Conservation (phyloP, 257 asterid species). For the Lithospermum erythrorhizon region DNA sequence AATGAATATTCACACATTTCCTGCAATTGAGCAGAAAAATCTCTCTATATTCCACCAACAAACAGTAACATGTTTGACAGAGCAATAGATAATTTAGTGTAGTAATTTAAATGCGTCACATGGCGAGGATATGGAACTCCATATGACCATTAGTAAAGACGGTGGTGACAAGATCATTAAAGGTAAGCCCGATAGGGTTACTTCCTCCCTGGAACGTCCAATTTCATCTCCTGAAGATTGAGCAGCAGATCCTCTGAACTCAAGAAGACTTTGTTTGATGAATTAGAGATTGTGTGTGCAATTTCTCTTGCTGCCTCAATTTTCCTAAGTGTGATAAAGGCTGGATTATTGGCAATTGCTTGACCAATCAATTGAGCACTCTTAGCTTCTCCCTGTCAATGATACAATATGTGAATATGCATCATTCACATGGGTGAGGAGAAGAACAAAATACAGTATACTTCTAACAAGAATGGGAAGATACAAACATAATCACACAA, state of each 20-base stretch:
- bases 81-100: not conserved
- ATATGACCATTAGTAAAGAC: not conserved
- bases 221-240: conserved; percentile 55
- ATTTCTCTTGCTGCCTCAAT: conserved; percentile 89
- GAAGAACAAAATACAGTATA: too few relatives aligned
- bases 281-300: conserved; percentile 45
- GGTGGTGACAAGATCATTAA: too few relatives aligned
- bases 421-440: conserved; percentile 40
- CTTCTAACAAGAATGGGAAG: too few relatives aligned
- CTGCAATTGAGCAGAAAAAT: too few relatives aligned
- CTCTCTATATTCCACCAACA: too few relatives aligned
- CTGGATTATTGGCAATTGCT: conserved; percentile 81
- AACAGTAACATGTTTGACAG: too few relatives aligned
- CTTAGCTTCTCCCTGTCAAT: conserved; percentile 84
- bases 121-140: not conserved
- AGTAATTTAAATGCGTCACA: not conserved
- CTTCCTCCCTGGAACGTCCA: conserved; percentile 5
- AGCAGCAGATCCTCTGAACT: conserved; percentile 72
- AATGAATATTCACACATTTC: too few relatives aligned
- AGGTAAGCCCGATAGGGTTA: conserved; percentile 3
- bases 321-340: conserved; percentile 77
- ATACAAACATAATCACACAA: too few relatives aligned
- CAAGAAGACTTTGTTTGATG: conserved; percentile 74
- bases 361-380: conserved; percentile 92
- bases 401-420: not conserved